Evolutionary conservation across 208 protist genomes (phyloP).

Genomic region (Trypanosoma vivax): DNA sequence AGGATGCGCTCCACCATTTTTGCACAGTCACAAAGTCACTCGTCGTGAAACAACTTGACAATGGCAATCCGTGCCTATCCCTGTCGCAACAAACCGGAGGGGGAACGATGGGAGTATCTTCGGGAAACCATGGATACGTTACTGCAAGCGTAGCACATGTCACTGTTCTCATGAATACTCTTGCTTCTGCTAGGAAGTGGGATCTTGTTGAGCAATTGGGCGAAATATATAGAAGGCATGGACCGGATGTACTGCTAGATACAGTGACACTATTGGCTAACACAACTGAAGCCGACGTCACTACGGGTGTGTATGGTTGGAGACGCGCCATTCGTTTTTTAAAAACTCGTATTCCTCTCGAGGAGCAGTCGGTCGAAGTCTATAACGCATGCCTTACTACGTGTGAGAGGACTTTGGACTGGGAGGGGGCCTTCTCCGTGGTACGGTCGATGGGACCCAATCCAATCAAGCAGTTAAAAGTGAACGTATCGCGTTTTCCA

Average conservation of each 20-base stretch:
- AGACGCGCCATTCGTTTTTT: slow-evolving; percentile 37
- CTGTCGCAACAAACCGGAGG: neutral
- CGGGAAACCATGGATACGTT: slow-evolving; percentile 6
- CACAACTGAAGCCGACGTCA: slow-evolving; percentile 7
- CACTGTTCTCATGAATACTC: slow-evolving; percentile 43
- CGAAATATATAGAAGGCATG: slow-evolving; percentile 29
- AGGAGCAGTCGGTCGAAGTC: slow-evolving; percentile 57
- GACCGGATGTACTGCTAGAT: slow-evolving; percentile 29
- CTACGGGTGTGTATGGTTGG: slow-evolving; percentile 18
- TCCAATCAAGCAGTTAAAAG: slow-evolving; percentile 27
- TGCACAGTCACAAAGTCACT: slow-evolving; percentile 26
- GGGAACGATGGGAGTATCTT: neutral
- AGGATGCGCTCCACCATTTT: slow-evolving; percentile 64
- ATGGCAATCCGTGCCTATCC: neutral
- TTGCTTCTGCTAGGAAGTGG: slow-evolving; percentile 43
- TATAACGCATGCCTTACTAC: slow-evolving; percentile 62
- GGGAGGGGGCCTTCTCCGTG: slow-evolving; percentile 49
- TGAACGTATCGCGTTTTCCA: neutral
- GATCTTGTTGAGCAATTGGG: slow-evolving; percentile 34
- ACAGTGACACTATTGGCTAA: slow-evolving; percentile 25
- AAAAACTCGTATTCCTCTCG: slow-evolving; percentile 16
- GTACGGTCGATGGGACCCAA: slow-evolving; percentile 77
- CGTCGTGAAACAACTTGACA: neutral
- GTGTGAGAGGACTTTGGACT: slow-evolving; percentile 63
- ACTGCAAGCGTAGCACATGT: slow-evolving; percentile 46